A percentile compares a stretch with the other conserved stretches of the same genome.
Evolutionary conservation across 1,284 basidiomycete genomes (phyloP).

Genomic region (Anthracocystis walkeri): DNA sequence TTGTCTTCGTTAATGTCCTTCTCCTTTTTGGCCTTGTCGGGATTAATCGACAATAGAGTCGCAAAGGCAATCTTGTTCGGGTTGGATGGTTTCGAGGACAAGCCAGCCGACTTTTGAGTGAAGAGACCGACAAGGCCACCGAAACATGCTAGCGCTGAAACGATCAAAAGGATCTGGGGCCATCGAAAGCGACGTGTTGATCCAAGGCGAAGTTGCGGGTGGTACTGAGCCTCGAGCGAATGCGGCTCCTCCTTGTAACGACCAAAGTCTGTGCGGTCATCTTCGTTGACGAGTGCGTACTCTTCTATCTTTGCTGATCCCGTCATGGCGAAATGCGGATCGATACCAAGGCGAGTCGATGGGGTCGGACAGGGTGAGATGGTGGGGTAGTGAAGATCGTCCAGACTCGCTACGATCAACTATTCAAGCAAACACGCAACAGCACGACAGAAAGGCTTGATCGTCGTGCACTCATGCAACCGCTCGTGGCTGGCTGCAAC

Average conservation of each 20-base stretch:
- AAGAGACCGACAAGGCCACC: background rate
- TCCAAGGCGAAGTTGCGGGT: too few relatives aligned
- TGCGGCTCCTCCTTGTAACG: background rate
- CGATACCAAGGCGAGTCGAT: too few relatives aligned
- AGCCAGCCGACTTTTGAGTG: background rate
- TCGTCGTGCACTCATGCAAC: too few relatives aligned
- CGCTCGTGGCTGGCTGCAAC: too few relatives aligned
- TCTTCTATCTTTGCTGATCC: background rate
- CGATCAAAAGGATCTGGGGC: background rate
- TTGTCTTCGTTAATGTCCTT: constrained; percentile 6
- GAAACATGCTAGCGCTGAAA: background rate
- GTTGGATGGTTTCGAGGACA: background rate
- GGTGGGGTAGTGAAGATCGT: too few relatives aligned
- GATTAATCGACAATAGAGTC: background rate
- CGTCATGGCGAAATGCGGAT: background rate
- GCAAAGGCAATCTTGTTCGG: background rate
- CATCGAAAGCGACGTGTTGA: constrained; percentile 1
- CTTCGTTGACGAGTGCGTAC: background rate
- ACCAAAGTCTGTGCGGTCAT: background rate
- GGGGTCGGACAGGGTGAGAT: too few relatives aligned
- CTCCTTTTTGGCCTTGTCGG: background rate
- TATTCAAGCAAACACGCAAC: too few relatives aligned
- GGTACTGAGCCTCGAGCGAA: background rate
- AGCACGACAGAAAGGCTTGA: too few relatives aligned
- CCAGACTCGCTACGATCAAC: too few relatives aligned